Percentiles rank a stretch among this genome's conserved stretches.
These are phyloP conservation scores for Pseudonectria foliicola DNA, from an alignment of 2,329 filamentous ascomycete genomes.

Conservation along the genomic window DNA sequence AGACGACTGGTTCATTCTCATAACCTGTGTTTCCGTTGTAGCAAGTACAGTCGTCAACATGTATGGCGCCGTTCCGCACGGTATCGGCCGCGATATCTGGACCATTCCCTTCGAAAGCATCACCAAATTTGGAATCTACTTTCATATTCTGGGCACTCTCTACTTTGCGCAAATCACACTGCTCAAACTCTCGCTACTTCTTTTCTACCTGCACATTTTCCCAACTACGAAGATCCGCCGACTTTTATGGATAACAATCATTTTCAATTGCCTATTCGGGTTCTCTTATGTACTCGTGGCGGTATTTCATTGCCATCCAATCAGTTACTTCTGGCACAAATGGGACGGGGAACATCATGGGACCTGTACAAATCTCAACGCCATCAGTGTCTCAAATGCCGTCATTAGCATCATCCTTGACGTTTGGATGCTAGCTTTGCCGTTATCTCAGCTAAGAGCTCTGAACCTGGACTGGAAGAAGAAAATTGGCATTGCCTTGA, in stretches of 20 bases:
- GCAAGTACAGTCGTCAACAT: too few species aligned
- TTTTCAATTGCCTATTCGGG: constrained; percentile 28
- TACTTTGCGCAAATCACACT: constrained; percentile 37
- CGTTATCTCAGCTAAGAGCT: constrained; percentile 32
- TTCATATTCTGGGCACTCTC: constrained; percentile 32
- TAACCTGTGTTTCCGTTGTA: too few species aligned
- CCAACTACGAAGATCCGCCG: constrained; percentile 26
- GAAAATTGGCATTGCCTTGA: constrained; percentile 35
- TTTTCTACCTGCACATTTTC: constrained; percentile 47
- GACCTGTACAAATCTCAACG: constrained; percentile 37
- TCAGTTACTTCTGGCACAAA: constrained; percentile 41
- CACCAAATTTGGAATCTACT: constrained; percentile 31
- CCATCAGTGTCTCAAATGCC: constrained; percentile 40
- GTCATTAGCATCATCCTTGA: constrained; percentile 41
- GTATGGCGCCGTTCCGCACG: too few species aligned
- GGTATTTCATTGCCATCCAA: constrained; percentile 40
- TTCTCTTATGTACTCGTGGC: constrained; percentile 31
- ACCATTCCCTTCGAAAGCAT: constrained; percentile 32
- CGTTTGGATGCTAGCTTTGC: constrained; percentile 39
- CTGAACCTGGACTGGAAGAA: constrained; percentile 36
- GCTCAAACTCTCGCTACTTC: constrained; percentile 40
- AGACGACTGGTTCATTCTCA: too few species aligned
- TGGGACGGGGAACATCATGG: constrained; percentile 42
- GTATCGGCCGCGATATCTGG: constrained; percentile 33
- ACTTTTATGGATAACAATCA: constrained; percentile 31